Percentiles rank a stretch among this genome's conserved stretches.
phyloP scores from a whole-genome alignment of 768 basidiomycete genomes.

The Russula vinacea region DNA sequence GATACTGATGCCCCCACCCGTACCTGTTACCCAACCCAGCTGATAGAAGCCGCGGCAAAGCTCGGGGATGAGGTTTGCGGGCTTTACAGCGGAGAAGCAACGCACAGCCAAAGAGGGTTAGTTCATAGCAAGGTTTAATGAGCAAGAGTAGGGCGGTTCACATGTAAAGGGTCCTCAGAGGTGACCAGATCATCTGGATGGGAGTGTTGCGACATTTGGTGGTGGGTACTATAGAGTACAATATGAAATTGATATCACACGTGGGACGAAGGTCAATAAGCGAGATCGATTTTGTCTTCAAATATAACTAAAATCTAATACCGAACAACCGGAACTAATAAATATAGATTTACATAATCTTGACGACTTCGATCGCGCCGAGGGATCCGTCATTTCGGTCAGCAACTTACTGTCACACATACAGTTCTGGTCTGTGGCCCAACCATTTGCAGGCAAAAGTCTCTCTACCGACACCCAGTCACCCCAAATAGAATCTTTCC shows the following conservation, averaged over 20 bases:
- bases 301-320: background rate
- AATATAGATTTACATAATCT: background rate
- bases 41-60: conserved; percentile 80
- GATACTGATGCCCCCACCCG: conserved; percentile 79
- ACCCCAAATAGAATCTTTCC: too few species aligned
- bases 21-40: conserved; percentile 92
- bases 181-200: conserved; percentile 51
- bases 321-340: background rate
- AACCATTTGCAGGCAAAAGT: too few species aligned
- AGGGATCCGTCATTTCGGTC: background rate
- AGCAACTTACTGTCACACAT: too few species aligned
- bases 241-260: background rate
- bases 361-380: background rate
- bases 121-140: background rate
- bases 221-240: too few species aligned
- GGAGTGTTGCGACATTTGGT: conserved; percentile 4
- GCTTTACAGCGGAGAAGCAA: conserved; percentile 42
- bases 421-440: too few species aligned
- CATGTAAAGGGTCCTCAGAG: conserved; percentile 62
- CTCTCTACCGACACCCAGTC: too few species aligned
- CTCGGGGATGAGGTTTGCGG: conserved; percentile 88
- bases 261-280: background rate
- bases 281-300: background rate
- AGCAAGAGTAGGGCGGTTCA: conserved; percentile 35
- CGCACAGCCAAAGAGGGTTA: conserved; percentile 20